A percentile compares a stretch with the other conserved stretches of the same genome.
Evolutionary conservation across 192 early-diverging fungal species (phyloP).

Genomic region (Backusella macrospora): DNA sequence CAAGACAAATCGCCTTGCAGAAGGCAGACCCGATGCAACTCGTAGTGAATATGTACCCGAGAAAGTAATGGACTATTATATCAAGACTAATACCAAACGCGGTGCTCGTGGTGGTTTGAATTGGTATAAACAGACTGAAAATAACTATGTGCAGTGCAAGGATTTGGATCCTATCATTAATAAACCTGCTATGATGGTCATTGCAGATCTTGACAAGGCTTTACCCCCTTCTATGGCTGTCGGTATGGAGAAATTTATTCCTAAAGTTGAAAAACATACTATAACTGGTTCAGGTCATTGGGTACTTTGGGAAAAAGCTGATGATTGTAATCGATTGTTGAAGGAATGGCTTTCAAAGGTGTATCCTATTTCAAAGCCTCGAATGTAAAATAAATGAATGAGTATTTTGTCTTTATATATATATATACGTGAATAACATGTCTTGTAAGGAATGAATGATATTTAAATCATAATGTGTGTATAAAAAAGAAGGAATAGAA

Average conservation of each 20-base stretch:
- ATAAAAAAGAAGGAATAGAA: not conserved
- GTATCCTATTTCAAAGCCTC: constrained; percentile 12
- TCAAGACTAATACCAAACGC: constrained; percentile 36
- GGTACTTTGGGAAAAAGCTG: constrained; percentile 41
- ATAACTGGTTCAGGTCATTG: constrained; percentile 41
- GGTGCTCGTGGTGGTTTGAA: constrained; percentile 62
- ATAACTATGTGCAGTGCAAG: constrained; percentile 38
- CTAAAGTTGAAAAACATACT: constrained; percentile 31
- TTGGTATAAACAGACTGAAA: constrained; percentile 50
- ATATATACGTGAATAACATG: not conserved
- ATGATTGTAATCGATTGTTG: constrained; percentile 34
- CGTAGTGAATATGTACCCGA: constrained; percentile 22
- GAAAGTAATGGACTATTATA: constrained; percentile 59
- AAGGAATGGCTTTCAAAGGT: constrained; percentile 25
- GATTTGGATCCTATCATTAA: constrained; percentile 32
- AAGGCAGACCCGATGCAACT: constrained; percentile 16
- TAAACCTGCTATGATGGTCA: constrained; percentile 37
- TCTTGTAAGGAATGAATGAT: not conserved
- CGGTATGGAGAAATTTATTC: constrained; percentile 31
- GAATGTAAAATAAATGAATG: constrained; percentile 19
- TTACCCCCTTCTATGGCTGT: constrained; percentile 40
- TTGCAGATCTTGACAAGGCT: constrained; percentile 34
- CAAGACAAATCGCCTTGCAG: constrained; percentile 20
- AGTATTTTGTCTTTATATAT: not conserved
- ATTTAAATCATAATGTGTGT: too few relatives aligned